These are phyloP conservation scores for Leptosphaerulina australis DNA, from an alignment of 2,329 filamentous ascomycete genomes.

Conservation along the genomic window DNA sequence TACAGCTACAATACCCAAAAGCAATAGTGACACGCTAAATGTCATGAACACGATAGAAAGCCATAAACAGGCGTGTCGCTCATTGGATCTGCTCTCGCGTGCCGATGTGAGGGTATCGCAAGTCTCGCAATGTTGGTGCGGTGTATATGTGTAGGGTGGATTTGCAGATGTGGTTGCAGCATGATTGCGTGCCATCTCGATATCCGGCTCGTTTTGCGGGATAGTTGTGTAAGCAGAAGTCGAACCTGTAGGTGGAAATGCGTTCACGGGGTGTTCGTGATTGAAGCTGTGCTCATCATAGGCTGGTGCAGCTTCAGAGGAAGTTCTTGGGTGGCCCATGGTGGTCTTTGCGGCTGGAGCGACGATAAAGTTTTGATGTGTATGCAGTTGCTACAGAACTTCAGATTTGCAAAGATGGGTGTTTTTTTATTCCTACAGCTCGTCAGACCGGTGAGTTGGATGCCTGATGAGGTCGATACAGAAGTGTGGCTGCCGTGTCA, in stretches of 20 bases:
- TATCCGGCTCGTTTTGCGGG: slow-evolving; percentile 6
- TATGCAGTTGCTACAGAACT: not conserved
- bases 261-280: slow-evolving; percentile 5
- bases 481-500: slow-evolving; percentile 3
- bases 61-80: slow-evolving; percentile 10
- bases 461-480: slow-evolving; percentile 4
- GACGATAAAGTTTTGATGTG: slow-evolving; percentile 3
- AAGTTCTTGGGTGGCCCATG: slow-evolving; percentile 7
- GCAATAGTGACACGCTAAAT: not conserved
- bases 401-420: not conserved
- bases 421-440: not conserved
- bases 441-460: slow-evolving; percentile 2
- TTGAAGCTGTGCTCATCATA: slow-evolving; percentile 8
- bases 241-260: not conserved
- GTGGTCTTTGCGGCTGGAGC: not conserved
- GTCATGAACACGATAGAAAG: slow-evolving; percentile 5
- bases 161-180: not conserved
- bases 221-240: slow-evolving; percentile 1
- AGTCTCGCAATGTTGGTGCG: slow-evolving; percentile 12
- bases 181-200: slow-evolving; percentile 10
- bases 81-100: slow-evolving; percentile 6
- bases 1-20: slow-evolving; percentile 9
- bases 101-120: slow-evolving; percentile 14
- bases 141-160: not conserved
- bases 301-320: slow-evolving; percentile 7